phyloP scores from a whole-genome alignment of 1,284 basidiomycete genomes.

The Kwoniella shivajii region DNA sequence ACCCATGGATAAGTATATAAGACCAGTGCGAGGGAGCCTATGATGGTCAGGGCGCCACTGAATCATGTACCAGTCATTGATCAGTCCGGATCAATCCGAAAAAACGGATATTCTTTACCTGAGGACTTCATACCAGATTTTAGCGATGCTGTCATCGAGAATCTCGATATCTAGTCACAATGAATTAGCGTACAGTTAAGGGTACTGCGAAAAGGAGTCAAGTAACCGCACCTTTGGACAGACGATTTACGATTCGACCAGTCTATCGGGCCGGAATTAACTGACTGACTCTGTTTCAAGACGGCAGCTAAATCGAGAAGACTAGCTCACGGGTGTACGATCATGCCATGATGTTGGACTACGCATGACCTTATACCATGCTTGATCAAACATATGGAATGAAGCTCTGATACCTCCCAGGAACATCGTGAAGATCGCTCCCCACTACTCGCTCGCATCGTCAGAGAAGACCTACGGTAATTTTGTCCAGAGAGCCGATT shows the following conservation, averaged over 20 bases:
- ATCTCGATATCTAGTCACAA: conserved; percentile 28
- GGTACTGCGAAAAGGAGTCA: not conserved
- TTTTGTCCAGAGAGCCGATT: not conserved
- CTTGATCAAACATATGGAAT: conserved; percentile 29
- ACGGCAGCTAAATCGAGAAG: too few species aligned
- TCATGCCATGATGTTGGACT: conserved; percentile 34
- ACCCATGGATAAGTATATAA: conserved; percentile 37
- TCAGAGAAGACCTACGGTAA: not conserved
- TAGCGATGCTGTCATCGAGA: conserved; percentile 29
- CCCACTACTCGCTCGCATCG: too few species aligned
- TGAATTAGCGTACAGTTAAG: not conserved
- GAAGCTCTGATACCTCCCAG: conserved; percentile 28
- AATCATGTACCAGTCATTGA: not conserved
- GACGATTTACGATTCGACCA: conserved; percentile 65
- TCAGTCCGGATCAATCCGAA: not conserved
- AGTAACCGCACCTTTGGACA: conserved; percentile 57
- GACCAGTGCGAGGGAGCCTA: conserved; percentile 34
- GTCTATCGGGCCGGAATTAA: conserved; percentile 9
- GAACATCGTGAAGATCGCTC: conserved; percentile 14
- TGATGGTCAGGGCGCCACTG: conserved; percentile 13
- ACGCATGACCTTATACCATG: conserved; percentile 26
- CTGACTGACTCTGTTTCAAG: too few species aligned
- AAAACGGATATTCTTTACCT: not conserved
- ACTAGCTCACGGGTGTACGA: conserved; percentile 27
- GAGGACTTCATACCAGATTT: conserved; percentile 12